Evolutionary conservation across 768 basidiomycete genomes (phyloP), one percentile per base, ranked within the genome.

Genomic region (Hygrophorus pudorinus): DNA sequence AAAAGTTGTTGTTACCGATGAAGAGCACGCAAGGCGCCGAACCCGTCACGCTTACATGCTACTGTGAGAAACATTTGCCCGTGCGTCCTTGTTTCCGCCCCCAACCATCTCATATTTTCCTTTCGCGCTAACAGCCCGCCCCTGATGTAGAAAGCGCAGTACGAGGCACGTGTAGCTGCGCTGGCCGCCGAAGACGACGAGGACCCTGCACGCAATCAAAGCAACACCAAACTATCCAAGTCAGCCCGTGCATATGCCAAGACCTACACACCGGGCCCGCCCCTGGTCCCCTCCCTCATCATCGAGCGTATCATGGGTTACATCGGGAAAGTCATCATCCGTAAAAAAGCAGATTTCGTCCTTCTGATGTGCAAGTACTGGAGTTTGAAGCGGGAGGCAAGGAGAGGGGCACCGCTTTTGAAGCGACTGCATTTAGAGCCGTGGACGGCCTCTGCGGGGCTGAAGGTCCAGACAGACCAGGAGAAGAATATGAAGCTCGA

Each of bases 341-440:
- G 84, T 49, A 90, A 87, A 59, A 89, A 85, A 56, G 53, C 63
- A 2, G 82, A 86, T 36, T 87, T 93, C 44, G 64, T 98, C 10
- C 73, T 79, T 38, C 62, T 78, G 54, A 70, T 92, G 27, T 93
- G 87, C 55, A 76, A 79, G 56, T 99, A 97, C 56, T 99, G 96
- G 96, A 97, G 96, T 63, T 60, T 99, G 61, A 98, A 99, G 65
- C 70, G 96, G 3, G 94, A 98, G 59, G 89, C 80, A 1, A 74
- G 96, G 49, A 64, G 94, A 32, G 96, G 96, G 3, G 96, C 96
- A 7, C 94, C 96, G 9, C 62, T 98, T 48, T 62, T 99, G 51
- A 98, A 98, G 63, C 59, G 96, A 42, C 59, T 99, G 46, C 92
- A 99, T 64, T 67, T 98, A 20, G 94, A 99, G 65, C 94, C 96